Evolutionary conservation across 2,329 filamentous ascomycete genomes (phyloP).

Genomic region (Penicillium sumatraense): DNA sequence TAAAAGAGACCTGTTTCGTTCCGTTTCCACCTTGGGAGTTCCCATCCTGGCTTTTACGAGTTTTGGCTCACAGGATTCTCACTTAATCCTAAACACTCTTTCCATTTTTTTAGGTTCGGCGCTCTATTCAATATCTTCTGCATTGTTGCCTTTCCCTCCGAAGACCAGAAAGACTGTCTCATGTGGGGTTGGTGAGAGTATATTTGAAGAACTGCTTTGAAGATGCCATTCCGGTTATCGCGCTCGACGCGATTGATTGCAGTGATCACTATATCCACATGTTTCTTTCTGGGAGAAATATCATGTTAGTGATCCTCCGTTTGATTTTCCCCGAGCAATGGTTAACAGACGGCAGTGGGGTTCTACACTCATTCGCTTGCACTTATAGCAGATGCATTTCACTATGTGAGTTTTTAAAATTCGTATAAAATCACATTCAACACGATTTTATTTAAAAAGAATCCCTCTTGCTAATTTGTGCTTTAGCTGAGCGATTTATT

Average conservation of each 20-base stretch:
- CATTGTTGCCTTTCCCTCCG: not conserved
- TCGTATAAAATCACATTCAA: not conserved
- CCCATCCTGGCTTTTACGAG: not conserved
- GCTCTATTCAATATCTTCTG: too few relatives aligned
- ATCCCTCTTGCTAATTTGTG: too few relatives aligned
- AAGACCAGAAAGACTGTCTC: too few relatives aligned
- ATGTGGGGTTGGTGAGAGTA: not conserved
- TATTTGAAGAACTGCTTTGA: not conserved
- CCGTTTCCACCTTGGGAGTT: not conserved
- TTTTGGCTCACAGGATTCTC: too few relatives aligned
- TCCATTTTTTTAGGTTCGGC: too few relatives aligned
- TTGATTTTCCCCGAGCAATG: not conserved
- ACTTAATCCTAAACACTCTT: too few relatives aligned
- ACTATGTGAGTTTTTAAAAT: slow-evolving; percentile 61
- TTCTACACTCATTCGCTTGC: slow-evolving; percentile 74
- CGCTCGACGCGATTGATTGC: slow-evolving; percentile 34
- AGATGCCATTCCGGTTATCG: slow-evolving; percentile 33
- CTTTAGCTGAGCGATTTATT: slow-evolving; percentile 70
- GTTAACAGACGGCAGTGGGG: slow-evolving; percentile 56
- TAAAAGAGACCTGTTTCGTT: not conserved
- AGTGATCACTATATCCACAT: slow-evolving; percentile 37
- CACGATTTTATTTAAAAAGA: too few relatives aligned
- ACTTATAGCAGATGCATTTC: slow-evolving; percentile 77
- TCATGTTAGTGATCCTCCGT: slow-evolving; percentile 24
- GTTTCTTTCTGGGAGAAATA: slow-evolving; percentile 39